Base-by-base conservation (phyloP, 139 green algal species). In the Chlorella sp. region DNA sequence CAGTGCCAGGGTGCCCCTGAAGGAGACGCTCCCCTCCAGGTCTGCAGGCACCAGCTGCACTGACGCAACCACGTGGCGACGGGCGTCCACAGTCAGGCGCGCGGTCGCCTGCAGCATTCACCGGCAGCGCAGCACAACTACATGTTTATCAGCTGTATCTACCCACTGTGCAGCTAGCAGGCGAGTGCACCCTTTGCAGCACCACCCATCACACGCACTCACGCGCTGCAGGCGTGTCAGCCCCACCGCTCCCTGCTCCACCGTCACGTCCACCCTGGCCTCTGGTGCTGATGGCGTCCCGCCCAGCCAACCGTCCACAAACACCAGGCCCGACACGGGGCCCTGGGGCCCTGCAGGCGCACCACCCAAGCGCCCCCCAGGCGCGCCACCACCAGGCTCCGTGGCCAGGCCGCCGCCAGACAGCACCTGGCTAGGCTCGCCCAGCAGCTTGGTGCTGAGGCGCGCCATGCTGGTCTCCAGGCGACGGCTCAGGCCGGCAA, bases 261-360 rank as follows among this genome's bases (percentile, higher is more conserved):
- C 75, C 2, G 78, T 77, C 66, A 93, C 59, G 0, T 73, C 31
- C n/a, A 95, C 24, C 23, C 63, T 30, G 55, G 75, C 85, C 69
- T 80, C 62, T 17, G 85, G 82, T 17, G 36, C 29, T 2, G 27
- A 70, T 24, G 73, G 61, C 50, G 75, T 86, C 49, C 88, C 82
- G 61, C 82, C 79, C 24, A 97, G 61, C 5, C 70, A 80, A 31
- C 90, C 92, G 1, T 76, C 74, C 3, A 96, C 62, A 35, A 90
- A 93, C 10, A 97, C 72, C 64, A 90, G 82, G n/a, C 92, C 92
- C 51, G 87, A 89, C 50, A 97, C 82, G 60, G 91, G 85, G 32
- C 73, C 76, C 3, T 35, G 67, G 32, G 59, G 33, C 34, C 5
- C 34, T 61, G 70, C 51, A 31, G 30, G 49, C 6, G 30, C 50